Conservation (phyloP, 164 flowering plant genomes). For the Aristolochia contorta region DNA sequence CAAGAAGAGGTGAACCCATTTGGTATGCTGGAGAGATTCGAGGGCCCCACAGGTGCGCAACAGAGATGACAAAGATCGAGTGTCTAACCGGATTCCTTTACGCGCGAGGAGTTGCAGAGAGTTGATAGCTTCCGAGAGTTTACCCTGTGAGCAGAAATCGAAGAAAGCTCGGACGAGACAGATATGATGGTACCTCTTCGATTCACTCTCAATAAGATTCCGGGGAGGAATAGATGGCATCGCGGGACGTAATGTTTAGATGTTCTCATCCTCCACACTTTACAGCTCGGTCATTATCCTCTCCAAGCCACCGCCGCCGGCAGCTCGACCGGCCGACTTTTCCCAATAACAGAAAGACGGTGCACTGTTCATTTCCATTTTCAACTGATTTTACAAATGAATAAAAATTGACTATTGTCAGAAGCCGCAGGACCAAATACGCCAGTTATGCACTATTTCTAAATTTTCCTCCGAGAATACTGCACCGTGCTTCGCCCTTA, state of each 20-base stretch:
- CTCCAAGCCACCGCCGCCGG: neutral
- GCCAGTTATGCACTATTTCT: too few species aligned
- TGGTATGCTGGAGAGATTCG: constrained; percentile 35
- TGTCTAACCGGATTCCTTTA: constrained; percentile 41
- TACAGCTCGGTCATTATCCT: neutral
- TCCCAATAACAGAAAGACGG: too few species aligned
- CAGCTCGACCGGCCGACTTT: neutral
- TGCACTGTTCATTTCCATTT: too few species aligned
- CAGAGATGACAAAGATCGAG: constrained; percentile 26
- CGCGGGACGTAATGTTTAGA: constrained; percentile 9
- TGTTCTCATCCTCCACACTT: neutral
- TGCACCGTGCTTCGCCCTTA: too few species aligned
- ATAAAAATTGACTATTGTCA: too few species aligned
- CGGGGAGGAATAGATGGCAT: constrained; percentile 24
- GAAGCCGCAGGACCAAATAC: too few species aligned
- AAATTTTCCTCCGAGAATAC: too few species aligned
- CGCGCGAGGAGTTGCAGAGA: constrained; percentile 26
- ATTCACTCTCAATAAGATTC: neutral
- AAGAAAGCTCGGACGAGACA: constrained; percentile 38
- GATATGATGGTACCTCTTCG: constrained; percentile 9
- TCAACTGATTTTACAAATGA: too few species aligned
- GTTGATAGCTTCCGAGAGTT: constrained; percentile 34
- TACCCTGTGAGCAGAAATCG: constrained; percentile 30
- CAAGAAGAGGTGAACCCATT: constrained; percentile 54
- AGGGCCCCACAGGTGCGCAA: constrained; percentile 28